A percentile compares a stretch with the other conserved stretches of the same genome.
Conservation (phyloP, 2,329 filamentous ascomycete species). For the Aspergillus texensis region DNA sequence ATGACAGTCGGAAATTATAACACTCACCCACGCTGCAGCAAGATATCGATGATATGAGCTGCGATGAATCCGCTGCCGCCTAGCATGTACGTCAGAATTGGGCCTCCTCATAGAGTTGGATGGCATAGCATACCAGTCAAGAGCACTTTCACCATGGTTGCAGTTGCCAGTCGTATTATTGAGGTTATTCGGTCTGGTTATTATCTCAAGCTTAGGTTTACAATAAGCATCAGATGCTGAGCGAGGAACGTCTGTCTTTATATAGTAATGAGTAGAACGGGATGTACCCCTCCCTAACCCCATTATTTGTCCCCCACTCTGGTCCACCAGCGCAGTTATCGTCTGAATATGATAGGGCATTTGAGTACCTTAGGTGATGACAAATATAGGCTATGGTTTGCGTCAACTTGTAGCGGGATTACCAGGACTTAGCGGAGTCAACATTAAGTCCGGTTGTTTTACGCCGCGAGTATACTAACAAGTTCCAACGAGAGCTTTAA, state of each 20-base stretch:
- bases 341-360: conserved; percentile 10
- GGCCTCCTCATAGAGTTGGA: background rate
- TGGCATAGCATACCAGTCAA: conserved; percentile 38
- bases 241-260: background rate
- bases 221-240: background rate
- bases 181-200: background rate
- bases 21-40: conserved; percentile 56
- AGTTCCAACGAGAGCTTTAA: background rate
- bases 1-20: background rate
- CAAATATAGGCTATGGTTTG: conserved; percentile 11
- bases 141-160: conserved; percentile 43
- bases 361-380: conserved; percentile 6
- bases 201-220: background rate
- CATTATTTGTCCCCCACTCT: conserved; percentile 12
- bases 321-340: conserved; percentile 10
- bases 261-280: background rate
- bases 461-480: background rate
- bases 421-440: background rate
- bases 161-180: background rate
- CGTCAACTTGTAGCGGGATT: conserved; percentile 5
- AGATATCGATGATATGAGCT: conserved; percentile 63
- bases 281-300: conserved; percentile 5
- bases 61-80: conserved; percentile 68
- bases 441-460: background rate
- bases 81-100: conserved; percentile 25